These are phyloP conservation scores for Calvatia gigantea DNA, from an alignment of 768 basidiomycete species.

Conservation along the genomic window DNA sequence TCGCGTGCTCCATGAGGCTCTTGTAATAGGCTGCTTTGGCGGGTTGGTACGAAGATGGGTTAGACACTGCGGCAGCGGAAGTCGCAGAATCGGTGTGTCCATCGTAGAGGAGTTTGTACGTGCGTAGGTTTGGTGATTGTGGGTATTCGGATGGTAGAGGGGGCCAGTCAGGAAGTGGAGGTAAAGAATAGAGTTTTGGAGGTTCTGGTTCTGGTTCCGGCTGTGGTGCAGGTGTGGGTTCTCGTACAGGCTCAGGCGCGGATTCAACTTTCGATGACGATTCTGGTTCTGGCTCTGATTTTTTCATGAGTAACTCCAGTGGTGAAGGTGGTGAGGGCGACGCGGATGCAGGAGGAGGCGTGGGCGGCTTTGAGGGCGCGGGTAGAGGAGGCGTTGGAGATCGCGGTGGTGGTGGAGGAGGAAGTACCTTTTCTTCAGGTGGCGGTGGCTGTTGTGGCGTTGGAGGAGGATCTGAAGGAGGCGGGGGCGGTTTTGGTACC, in stretches of 20 bases:
- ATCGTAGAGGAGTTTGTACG: constrained; percentile 66
- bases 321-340: constrained; percentile 25
- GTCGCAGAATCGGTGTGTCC: constrained; percentile 42
- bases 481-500: constrained; percentile 23
- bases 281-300: constrained; percentile 9
- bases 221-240: neutral
- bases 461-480: constrained; percentile 20
- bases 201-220: neutral
- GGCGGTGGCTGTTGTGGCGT: constrained; percentile 13
- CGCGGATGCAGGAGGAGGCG: constrained; percentile 14
- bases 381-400: constrained; percentile 22
- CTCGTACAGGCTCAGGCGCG: constrained; percentile 5
- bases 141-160: constrained; percentile 47
- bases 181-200: constrained; percentile 25
- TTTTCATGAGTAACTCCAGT: constrained; percentile 9
- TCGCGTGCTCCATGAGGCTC: constrained; percentile 36
- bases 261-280: constrained; percentile 14
- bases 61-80: constrained; percentile 20
- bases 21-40: constrained; percentile 28
- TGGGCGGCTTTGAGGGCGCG: constrained; percentile 19
- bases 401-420: constrained; percentile 9
- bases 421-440: constrained; percentile 8
- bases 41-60: constrained; percentile 15
- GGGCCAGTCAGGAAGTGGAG: constrained; percentile 52
- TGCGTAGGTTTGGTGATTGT: constrained; percentile 27